A percentile compares a stretch with the other conserved stretches of the same genome.
These are phyloP conservation scores for Blastobotrys petasosporus DNA, from an alignment of 1,139 yeast species.

Conservation along the genomic window DNA sequence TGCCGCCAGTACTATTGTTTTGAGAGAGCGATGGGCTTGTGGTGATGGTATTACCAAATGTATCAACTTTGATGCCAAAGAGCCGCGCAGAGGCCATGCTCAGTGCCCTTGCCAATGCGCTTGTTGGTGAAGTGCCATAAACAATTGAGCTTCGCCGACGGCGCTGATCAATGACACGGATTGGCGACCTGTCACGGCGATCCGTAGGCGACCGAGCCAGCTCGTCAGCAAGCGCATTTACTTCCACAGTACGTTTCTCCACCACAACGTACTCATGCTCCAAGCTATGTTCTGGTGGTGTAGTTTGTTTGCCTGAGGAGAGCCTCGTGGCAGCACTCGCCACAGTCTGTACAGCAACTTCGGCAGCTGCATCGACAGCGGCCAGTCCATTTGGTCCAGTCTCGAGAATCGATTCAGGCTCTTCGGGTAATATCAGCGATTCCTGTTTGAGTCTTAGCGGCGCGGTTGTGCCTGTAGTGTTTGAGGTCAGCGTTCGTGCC, in stretches of 20 bases:
- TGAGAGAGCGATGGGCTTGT: constrained; percentile 35
- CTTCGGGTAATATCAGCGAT: too few relatives aligned
- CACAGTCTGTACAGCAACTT: too few relatives aligned
- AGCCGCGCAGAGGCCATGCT: constrained; percentile 83
- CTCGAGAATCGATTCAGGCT: too few relatives aligned
- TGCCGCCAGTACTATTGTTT: constrained; percentile 4
- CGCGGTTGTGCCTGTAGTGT: neutral
- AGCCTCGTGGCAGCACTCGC: too few relatives aligned
- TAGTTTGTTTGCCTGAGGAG: constrained; percentile 1
- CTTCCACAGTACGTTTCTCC: constrained; percentile 90
- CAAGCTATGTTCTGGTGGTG: constrained; percentile 8
- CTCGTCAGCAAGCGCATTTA: constrained; percentile 91
- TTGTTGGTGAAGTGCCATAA: constrained; percentile 68
- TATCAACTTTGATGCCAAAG: constrained; percentile 50
- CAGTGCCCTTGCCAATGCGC: constrained; percentile 81
- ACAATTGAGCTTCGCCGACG: constrained; percentile 32
- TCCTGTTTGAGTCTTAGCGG: too few relatives aligned
- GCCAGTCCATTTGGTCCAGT: too few relatives aligned
- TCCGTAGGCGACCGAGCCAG: constrained; percentile 39
- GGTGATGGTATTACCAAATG: constrained; percentile 20
- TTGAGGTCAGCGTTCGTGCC: neutral
- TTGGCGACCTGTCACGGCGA: neutral
- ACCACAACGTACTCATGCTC: constrained; percentile 78
- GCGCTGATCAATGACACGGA: neutral
- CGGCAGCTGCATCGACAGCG: too few relatives aligned